These are phyloP conservation scores for Amylocystis lapponica DNA, from an alignment of 768 basidiomycete species.

Conservation along the genomic window DNA sequence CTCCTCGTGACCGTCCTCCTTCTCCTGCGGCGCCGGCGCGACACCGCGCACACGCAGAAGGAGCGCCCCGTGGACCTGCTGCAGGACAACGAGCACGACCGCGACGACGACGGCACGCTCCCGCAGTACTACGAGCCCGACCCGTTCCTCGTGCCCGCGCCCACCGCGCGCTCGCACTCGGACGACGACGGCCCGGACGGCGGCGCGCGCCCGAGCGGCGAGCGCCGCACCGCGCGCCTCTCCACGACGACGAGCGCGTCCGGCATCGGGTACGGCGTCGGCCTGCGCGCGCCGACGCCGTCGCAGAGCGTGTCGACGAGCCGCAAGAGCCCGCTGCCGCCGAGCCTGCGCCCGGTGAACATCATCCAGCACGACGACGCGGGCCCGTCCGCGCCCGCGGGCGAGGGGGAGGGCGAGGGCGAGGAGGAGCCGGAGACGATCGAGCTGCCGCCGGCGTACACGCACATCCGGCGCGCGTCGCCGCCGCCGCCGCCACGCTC, in stretches of 20 bases:
- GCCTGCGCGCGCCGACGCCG: constrained; percentile 11
- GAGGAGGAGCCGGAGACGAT: constrained; percentile 61
- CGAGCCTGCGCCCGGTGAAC: constrained; percentile 64
- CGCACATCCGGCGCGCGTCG: too few species aligned
- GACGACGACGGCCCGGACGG: constrained; percentile 25
- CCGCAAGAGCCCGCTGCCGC: constrained; percentile 34
- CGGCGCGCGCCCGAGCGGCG: constrained; percentile 2
- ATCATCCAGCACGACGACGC: constrained; percentile 85
- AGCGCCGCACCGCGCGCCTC: constrained; percentile 13
- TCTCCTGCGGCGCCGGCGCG: constrained; percentile 44
- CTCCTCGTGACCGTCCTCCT: constrained; percentile 38
- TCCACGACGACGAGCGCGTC: constrained; percentile 10
- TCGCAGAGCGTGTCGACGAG: constrained; percentile 13
- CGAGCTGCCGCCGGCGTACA: constrained; percentile 82
- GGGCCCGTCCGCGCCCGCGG: constrained; percentile 53
- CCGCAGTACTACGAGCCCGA: constrained; percentile 73
- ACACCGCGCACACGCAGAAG: constrained; percentile 33
- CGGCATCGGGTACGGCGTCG: too few species aligned
- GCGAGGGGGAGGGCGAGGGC: constrained; percentile 32
- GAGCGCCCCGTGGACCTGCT: constrained; percentile 67
- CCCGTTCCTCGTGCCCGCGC: constrained; percentile 67
- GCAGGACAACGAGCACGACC: constrained; percentile 48
- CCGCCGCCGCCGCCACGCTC: too few species aligned
- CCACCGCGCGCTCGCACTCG: constrained; percentile 39
- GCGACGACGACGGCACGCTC: constrained; percentile 39